Base-by-base conservation (phyloP, 352 stramenopile genomes). In the Globisporangium middletonii region DNA sequence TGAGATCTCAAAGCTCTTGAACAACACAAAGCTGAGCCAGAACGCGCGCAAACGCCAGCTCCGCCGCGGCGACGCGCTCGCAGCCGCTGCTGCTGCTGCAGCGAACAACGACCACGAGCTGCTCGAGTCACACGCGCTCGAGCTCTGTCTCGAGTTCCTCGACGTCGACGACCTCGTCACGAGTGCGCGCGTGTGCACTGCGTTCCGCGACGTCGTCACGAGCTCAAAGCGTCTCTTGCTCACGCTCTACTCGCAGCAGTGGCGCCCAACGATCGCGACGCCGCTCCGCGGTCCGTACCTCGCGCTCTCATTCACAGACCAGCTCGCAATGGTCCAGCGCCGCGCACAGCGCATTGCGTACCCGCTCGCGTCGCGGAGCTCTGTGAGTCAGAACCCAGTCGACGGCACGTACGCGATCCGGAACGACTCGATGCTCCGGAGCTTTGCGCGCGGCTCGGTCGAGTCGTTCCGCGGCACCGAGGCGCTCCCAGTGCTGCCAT, bases 391-490 rank as follows among this genome's bases (percentile, higher is more conserved):
- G 12, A 23, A 51, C 18, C 26, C 52, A 3, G n/a, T 15, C 18
- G 57, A 87, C 47, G 71, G 68, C 52, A 84, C 65, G 35, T 72
- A 72, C 57, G 67, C 68, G 6, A 67, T 95, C 23, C 38, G 77
- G 35, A 95, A 95, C 71, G 87, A 91, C 64, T 95, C 85, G 53
- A 87, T 93, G 72, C 69, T 95, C 55, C 81, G 85, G 45, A 86
- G 71, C 56, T 88, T 95, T 55, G 71, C 72, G 18, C 74, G 73
- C 55, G 74, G 83, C 4, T 58, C 83, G 0, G 68, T 95, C 48
- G 85, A 93, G 68, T 93, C 85, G 47, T 70, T 89, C 47, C 82
- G 83, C 46, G 73, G 77, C 33, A 62, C 59, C n/a, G 57, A 71
- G 48, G 55, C 73, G 37, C 73, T 95, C 4, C 71, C 74, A 0